Base-by-base conservation (phyloP, 352 stramenopile genomes). In the Phytophthora cactorum region DNA sequence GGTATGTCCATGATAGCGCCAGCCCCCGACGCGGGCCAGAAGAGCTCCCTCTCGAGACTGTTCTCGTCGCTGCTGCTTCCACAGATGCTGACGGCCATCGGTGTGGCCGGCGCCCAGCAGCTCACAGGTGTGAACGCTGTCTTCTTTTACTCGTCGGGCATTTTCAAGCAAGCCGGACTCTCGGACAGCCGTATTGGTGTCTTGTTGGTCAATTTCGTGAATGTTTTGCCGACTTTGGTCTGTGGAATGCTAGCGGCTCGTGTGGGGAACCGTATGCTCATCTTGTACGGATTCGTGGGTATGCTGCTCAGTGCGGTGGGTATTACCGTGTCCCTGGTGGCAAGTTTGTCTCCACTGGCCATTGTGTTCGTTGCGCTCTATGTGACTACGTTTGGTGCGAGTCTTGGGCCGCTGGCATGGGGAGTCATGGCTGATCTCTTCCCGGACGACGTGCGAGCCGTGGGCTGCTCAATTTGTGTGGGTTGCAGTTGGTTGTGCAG, bases 81-180 rank as follows among this genome's bases (percentile, higher is more conserved):
- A 5, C 79, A 89, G 52, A 55, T 86, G 0, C 52, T 88, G 5
- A 67, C 79, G 10, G 81, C 79, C 0, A 75, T 86, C 38, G 74
- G 67, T 4, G 63, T 89, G n/a, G 70, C 72, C 1, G 64, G 66
- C 2, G 61, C 73, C 0, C 77, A 88, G 53, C 83, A 89, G 47
- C 74, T 91, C 41, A 81, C 74, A 3, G 82, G 80, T 29, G 77
- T 89, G 53, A 91, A 86, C 52, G 83, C 77, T 27, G 75, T 90
- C 11, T 90, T 88, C 66, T 82, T 86, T 66, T 91, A 91, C 63
- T 88, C 83, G n/a, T 87, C 77, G 10, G 64, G 59, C 7, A 71
- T 91, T 36, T 91, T 91, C 61, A 79, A 74, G 17, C 58, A 80
- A 47, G 80, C 81, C 2, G 81, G 83, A 1, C 70, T 91, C 28